Evolutionary conservation across 1,284 basidiomycete species (phyloP).

Genomic region (Ustilago vetiveriae): DNA sequence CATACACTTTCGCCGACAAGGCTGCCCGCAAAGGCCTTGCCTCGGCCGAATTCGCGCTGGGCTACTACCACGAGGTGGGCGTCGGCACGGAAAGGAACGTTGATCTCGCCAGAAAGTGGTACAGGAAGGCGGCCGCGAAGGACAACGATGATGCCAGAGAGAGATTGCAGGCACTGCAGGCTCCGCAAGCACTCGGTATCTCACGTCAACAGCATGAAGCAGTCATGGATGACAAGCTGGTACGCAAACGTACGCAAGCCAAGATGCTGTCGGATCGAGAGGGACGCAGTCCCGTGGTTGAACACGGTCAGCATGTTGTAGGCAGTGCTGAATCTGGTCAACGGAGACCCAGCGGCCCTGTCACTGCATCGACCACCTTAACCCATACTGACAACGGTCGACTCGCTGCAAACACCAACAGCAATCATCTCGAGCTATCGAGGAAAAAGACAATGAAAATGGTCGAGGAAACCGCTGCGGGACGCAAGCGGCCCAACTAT

Average conservation of each 20-base stretch:
- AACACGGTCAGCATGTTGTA: slow-evolving; percentile 32
- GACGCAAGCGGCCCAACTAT: slow-evolving; percentile 27
- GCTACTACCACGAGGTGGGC: slow-evolving; percentile 83
- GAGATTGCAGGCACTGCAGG: slow-evolving; percentile 77
- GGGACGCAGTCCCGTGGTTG: slow-evolving; percentile 40
- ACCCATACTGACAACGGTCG: slow-evolving; percentile 4
- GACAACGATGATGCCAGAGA: slow-evolving; percentile 82
- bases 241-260: slow-evolving; percentile 83
- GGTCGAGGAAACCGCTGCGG: slow-evolving; percentile 52
- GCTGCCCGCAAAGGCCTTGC: slow-evolving; percentile 82
- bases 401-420: not conserved
- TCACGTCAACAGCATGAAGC: slow-evolving; percentile 82
- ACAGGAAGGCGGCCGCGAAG: slow-evolving; percentile 74
- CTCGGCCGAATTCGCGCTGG: slow-evolving; percentile 91
- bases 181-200: slow-evolving; percentile 68
- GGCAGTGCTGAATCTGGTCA: not conserved
- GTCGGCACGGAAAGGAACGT: slow-evolving; percentile 72
- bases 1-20: slow-evolving; percentile 90
- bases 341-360: slow-evolving; percentile 14
- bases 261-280: slow-evolving; percentile 50
- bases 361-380: slow-evolving; percentile 11
- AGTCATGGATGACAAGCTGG: slow-evolving; percentile 80
- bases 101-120: slow-evolving; percentile 77
- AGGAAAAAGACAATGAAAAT: slow-evolving; percentile 57
- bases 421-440: slow-evolving; percentile 31